phyloP scores from a whole-genome alignment of 164 flowering plant genomes.

The Liriodendron chinense region DNA sequence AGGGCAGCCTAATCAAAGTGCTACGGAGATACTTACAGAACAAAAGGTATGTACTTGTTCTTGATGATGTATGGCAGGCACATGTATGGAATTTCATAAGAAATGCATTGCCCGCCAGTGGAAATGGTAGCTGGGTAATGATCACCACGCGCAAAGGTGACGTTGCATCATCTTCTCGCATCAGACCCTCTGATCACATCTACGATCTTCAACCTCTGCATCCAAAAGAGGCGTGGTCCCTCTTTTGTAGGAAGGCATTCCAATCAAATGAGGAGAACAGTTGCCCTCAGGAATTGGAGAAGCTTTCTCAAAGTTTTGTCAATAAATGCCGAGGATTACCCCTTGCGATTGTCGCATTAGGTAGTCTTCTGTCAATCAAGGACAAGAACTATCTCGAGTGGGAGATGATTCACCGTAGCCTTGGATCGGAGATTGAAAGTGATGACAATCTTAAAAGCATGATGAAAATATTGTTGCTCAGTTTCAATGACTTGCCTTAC shows the following conservation, averaged over 20 bases:
- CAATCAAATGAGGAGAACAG: background rate
- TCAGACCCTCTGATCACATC: background rate
- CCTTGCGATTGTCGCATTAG: constrained; percentile 16
- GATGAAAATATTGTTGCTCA: background rate
- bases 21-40: background rate
- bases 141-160: constrained; percentile 30
- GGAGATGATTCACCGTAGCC: constrained; percentile 10
- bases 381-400: constrained; percentile 6
- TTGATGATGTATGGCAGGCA: constrained; percentile 40
- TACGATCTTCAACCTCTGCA: background rate
- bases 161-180: background rate
- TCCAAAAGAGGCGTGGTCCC: background rate
- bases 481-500: constrained; percentile 14
- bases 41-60: constrained; percentile 21
- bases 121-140: constrained; percentile 29
- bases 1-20: too few relatives aligned
- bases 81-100: constrained; percentile 25
- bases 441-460: background rate
- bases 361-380: constrained; percentile 12
- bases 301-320: background rate
- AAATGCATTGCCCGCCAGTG: constrained; percentile 25
- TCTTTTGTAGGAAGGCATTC: constrained; percentile 9
- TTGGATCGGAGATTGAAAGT: constrained; percentile 5
- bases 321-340: constrained; percentile 19
- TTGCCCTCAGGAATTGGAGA: background rate